phyloP scores from a whole-genome alignment of 176 grass and related monocot genomes.

The Zoysia japonica region DNA sequence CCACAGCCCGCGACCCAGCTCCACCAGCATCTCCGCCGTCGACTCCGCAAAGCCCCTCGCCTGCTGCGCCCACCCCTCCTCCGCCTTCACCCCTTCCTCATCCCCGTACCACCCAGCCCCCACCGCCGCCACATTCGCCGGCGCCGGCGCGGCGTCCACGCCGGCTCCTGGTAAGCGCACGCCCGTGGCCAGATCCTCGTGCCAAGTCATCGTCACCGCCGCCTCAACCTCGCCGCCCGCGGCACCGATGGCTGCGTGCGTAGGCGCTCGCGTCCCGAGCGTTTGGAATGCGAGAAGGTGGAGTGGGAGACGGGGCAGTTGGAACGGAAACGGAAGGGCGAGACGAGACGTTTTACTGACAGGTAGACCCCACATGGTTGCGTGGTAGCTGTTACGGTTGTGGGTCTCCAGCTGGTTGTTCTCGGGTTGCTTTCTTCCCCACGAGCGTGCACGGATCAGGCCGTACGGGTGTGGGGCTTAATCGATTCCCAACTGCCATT shows the following conservation, averaged over 20 bases:
- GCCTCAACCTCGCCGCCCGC: constrained; percentile 52
- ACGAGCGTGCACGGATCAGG: constrained; percentile 2
- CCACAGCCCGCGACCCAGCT: constrained; percentile 78
- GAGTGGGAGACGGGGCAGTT: constrained; percentile 14
- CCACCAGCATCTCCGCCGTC: constrained; percentile 83
- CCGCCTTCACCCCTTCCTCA: constrained; percentile 32
- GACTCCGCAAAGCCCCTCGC: constrained; percentile 70
- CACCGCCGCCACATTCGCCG: constrained; percentile 25
- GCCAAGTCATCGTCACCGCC: constrained; percentile 79
- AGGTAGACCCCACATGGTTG: background rate
- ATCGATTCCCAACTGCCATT: background rate
- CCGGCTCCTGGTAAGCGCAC: constrained; percentile 35
- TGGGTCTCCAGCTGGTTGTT: constrained; percentile 27
- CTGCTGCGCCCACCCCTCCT: constrained; percentile 85
- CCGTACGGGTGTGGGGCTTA: constrained; percentile 6
- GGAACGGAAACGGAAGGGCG: constrained; percentile 34
- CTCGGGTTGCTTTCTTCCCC: constrained; percentile 39
- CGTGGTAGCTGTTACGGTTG: background rate
- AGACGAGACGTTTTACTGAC: background rate
- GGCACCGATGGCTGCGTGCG: constrained; percentile 25
- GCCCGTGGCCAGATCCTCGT: constrained; percentile 69
- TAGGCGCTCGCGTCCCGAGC: background rate
- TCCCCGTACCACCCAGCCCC: constrained; percentile 45
- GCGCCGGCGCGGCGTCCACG: background rate
- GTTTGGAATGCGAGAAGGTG: constrained; percentile 11